Evolutionary conservation across 345 rosid species (phyloP), one percentile per base, ranked within the genome.

Genomic region (Bretschneidera sinensis): DNA sequence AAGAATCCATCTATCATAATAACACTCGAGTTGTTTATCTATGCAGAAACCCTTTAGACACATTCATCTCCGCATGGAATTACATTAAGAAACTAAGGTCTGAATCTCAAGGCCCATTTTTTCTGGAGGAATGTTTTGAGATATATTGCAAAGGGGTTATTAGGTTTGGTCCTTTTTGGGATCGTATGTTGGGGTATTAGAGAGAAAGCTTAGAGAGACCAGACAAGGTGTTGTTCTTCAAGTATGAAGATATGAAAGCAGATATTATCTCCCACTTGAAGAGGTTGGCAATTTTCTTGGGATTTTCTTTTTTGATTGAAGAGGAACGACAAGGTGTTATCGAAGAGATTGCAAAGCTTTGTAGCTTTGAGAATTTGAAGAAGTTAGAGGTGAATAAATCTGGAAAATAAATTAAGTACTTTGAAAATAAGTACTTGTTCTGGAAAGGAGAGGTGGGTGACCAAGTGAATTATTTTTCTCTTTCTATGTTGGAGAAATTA

Each of bases 161-260:
- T 21, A 79, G 71, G 24, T 79, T 62, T 48, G 89, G 86, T 0
- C 86, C 84, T 0, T 84, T 81, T 50, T 77, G 77, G 80, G 78
- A 81, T 19, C 84, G 81, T 33, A 71, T 76, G 77, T 56, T 79
- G 64, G 84, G 89, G 48, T 81, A 76, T 52, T 81, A 78, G 78
- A 73, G 57, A 10, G 74, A 70, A 49, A 81, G 86, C 69, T 24
- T 63, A 62, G 68, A 65, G 59, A 68, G 59, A n/a, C 84, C 84
- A 1, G 64, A 77, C 14, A 75, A 61, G 50, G 73, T 84, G 21
- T 52, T 84, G 56, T 77, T 81, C 64, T 33, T 81, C 34, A 31
- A 35, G 10, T 79, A 84, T 24, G 86, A 84, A 45, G 83, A 79
- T 21, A 43, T 84, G 61, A 79, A 77, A 57, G 68, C 81, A 45